These are phyloP conservation scores for Aspergillus egyptiacus DNA, from an alignment of 495 filamentous ascomycete species.

Conservation along the genomic window DNA sequence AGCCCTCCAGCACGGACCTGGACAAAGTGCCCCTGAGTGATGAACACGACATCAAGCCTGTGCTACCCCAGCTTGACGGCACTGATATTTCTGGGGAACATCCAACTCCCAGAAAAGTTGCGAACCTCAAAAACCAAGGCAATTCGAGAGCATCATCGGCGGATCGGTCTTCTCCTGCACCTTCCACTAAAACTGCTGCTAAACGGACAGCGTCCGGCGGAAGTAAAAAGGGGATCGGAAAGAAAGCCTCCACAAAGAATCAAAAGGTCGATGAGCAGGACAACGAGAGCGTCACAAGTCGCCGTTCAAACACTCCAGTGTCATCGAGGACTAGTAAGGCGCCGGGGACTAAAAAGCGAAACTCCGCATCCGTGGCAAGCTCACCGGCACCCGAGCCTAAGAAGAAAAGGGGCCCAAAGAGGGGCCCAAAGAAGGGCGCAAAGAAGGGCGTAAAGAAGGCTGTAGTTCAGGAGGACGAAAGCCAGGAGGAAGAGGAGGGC, in stretches of 20 bases:
- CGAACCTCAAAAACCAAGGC: slow-evolving; percentile 34
- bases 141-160: slow-evolving; percentile 29
- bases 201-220: slow-evolving; percentile 34
- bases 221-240: slow-evolving; percentile 53
- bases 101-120: slow-evolving; percentile 37
- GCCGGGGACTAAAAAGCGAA: slow-evolving; percentile 37
- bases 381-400: slow-evolving; percentile 37
- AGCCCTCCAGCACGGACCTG: slow-evolving; percentile 27
- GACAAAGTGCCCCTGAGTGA: slow-evolving; percentile 29
- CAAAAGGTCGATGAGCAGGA: slow-evolving; percentile 48
- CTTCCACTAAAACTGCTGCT: slow-evolving; percentile 28
- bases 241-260: slow-evolving; percentile 52
- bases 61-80: slow-evolving; percentile 27
- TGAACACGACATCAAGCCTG: slow-evolving; percentile 24
- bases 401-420: slow-evolving; percentile 30
- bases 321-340: slow-evolving; percentile 47
- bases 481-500: slow-evolving; percentile 31
- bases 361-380: slow-evolving; percentile 33
- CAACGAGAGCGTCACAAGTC: slow-evolving; percentile 37
- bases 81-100: slow-evolving; percentile 23
- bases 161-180: slow-evolving; percentile 32
- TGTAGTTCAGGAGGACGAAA: slow-evolving; percentile 11
- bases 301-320: slow-evolving; percentile 41
- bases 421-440: slow-evolving; percentile 21
- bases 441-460: slow-evolving; percentile 21